Percentiles rank a stretch among this genome's conserved stretches.
These are phyloP conservation scores for Eucalyptus polybractea DNA, from an alignment of 345 rosid species.

Conservation along the genomic window DNA sequence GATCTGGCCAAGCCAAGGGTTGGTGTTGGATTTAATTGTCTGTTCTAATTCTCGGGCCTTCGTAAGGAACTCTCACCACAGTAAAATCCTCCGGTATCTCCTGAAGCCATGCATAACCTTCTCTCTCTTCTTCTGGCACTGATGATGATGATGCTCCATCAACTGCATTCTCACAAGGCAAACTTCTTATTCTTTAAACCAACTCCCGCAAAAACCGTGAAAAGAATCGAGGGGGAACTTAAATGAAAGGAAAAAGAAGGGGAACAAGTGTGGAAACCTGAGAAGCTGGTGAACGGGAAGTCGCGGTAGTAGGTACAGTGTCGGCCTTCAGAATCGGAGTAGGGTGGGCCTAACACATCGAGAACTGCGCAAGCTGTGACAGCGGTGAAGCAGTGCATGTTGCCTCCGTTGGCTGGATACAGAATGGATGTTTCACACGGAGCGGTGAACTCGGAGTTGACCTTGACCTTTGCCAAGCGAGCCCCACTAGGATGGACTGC, in stretches of 20 bases:
- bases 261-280: slow-evolving; percentile 19
- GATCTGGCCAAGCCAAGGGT: not conserved
- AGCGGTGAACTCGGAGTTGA: slow-evolving; percentile 50
- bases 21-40: not conserved
- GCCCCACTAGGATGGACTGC: slow-evolving; percentile 32
- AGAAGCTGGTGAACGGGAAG: slow-evolving; percentile 27
- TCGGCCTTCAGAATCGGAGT: slow-evolving; percentile 61
- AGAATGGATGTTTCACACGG: slow-evolving; percentile 77
- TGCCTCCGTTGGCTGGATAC: slow-evolving; percentile 90
- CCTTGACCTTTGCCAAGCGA: slow-evolving; percentile 65
- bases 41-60: slow-evolving; percentile 31
- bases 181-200: not conserved
- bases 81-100: slow-evolving; percentile 49
- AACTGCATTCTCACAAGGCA: slow-evolving; percentile 4
- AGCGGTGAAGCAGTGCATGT: slow-evolving; percentile 92
- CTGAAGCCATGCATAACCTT: slow-evolving; percentile 60
- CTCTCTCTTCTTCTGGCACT: slow-evolving; percentile 36
- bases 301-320: slow-evolving; percentile 72
- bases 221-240: not conserved
- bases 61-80: slow-evolving; percentile 35
- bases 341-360: slow-evolving; percentile 92
- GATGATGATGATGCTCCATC: slow-evolving; percentile 17
- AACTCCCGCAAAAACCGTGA: not conserved
- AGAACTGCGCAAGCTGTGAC: slow-evolving; percentile 82
- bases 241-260: not conserved